Evolutionary conservation across 164 flowering plant species (phyloP).

Genomic region (Vitis rotundifolia): DNA sequence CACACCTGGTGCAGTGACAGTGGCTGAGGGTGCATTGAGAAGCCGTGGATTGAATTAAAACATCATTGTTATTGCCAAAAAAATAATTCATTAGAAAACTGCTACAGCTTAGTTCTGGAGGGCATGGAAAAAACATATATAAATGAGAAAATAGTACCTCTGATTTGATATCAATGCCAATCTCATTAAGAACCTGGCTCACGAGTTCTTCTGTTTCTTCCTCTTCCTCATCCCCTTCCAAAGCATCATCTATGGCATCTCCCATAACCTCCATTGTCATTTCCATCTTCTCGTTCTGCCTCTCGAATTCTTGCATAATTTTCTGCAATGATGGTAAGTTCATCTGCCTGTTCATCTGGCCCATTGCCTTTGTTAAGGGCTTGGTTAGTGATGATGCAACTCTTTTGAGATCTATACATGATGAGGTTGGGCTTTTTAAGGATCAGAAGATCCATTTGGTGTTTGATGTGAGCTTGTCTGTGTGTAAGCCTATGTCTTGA

Average conservation of each 20-base stretch:
- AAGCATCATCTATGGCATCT: constrained; percentile 84
- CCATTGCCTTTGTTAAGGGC: constrained; percentile 56
- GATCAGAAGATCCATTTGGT: too few relatives aligned
- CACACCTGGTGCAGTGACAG: constrained; percentile 74
- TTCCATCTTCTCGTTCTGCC: too few relatives aligned
- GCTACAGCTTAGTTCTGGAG: background rate
- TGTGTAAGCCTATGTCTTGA: too few relatives aligned
- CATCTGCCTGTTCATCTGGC: constrained; percentile 91
- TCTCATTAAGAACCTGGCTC: constrained; percentile 83
- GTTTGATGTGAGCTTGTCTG: too few relatives aligned
- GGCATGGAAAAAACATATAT: background rate
- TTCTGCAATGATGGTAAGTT: too few relatives aligned
- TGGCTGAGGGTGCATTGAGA: constrained; percentile 67
- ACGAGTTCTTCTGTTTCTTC: constrained; percentile 84
- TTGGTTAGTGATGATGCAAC: too few relatives aligned
- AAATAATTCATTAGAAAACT: background rate
- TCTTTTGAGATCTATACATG: too few relatives aligned
- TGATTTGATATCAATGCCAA: constrained; percentile 69
- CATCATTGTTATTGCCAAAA: background rate
- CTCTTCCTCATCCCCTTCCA: constrained; percentile 93
- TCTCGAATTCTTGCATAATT: too few relatives aligned
- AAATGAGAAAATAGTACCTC: constrained; percentile 41
- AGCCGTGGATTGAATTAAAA: constrained; percentile 53
- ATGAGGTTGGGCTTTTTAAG: too few relatives aligned
- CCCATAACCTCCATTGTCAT: constrained; percentile 84